Conservation (phyloP, 257 asterid genomes). For the Plantago elongata region DNA sequence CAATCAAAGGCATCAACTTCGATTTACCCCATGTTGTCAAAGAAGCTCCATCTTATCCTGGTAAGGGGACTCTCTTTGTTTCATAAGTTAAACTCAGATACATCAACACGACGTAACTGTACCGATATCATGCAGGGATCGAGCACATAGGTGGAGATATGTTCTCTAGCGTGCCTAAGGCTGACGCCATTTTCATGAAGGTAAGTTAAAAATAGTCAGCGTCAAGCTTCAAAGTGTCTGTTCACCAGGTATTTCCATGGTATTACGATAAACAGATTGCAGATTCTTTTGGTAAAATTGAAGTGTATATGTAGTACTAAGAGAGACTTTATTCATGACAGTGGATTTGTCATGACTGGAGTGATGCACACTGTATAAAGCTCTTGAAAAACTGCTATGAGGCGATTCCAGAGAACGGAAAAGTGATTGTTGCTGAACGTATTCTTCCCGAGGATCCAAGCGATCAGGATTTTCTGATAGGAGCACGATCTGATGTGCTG, state of each 20-base stretch:
- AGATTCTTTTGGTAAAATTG: no score
- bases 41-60: constrained; percentile 42
- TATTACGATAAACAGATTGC: no score
- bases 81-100: no score
- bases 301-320: no score
- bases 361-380: constrained; percentile 41
- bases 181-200: constrained; percentile 63
- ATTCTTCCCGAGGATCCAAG: constrained; percentile 39
- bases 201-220: constrained; percentile 15
- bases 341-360: constrained; percentile 69
- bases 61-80: constrained; percentile 12
- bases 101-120: no score
- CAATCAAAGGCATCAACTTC: constrained; percentile 48
- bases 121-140: constrained; percentile 29
- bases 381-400: constrained; percentile 45
- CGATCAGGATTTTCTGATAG: constrained; percentile 12
- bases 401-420: constrained; percentile 51
- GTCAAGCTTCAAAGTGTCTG: neutral
- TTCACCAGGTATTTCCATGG: no score
- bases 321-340: neutral
- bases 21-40: constrained; percentile 62
- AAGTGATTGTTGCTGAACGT: constrained; percentile 43
- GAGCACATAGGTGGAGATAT: constrained; percentile 63
- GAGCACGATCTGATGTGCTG: constrained; percentile 27
- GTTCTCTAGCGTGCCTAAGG: constrained; percentile 59